A percentile compares a stretch with the other conserved stretches of the same genome.
Conservation (phyloP, 805 yeast species). For the Kuraishia capsulata region DNA sequence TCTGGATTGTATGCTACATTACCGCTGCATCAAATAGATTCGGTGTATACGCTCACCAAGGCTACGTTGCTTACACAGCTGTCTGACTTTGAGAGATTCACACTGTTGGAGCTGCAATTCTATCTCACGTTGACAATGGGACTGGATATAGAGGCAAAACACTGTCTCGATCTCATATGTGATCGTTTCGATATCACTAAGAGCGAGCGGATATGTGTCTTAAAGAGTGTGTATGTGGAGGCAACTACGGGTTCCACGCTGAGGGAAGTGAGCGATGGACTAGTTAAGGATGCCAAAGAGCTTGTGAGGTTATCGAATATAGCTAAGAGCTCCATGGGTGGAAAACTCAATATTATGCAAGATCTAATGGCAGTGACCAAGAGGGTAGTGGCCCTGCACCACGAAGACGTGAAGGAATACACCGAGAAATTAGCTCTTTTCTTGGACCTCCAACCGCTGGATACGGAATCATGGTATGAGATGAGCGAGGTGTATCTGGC, state of each 20-base stretch:
- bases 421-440: slow-evolving; percentile 44
- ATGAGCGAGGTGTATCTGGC: slow-evolving; percentile 54
- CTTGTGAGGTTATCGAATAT: background rate
- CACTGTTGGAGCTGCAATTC: slow-evolving; percentile 64
- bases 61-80: background rate
- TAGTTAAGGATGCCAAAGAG: slow-evolving; percentile 16
- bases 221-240: slow-evolving; percentile 49
- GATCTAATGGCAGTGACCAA: slow-evolving; percentile 28
- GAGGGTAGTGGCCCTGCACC: slow-evolving; percentile 17
- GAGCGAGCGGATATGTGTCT: slow-evolving; percentile 46
- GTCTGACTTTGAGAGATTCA: slow-evolving; percentile 37
- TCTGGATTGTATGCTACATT: slow-evolving; percentile 42
- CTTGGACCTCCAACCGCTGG: slow-evolving; percentile 62
- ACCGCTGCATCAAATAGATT: slow-evolving; percentile 23
- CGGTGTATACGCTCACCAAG: background rate
- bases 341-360: slow-evolving; percentile 13
- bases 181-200: slow-evolving; percentile 52
- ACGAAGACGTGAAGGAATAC: slow-evolving; percentile 27
- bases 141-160: slow-evolving; percentile 64
- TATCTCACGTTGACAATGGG: slow-evolving; percentile 51
- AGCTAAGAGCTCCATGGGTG: slow-evolving; percentile 6
- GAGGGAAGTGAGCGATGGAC: slow-evolving; percentile 16
- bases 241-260: slow-evolving; percentile 33
- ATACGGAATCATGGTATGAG: slow-evolving; percentile 72
- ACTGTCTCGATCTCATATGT: slow-evolving; percentile 48